Evolutionary conservation across 768 basidiomycete species (phyloP).

Genomic region (Boletales sp.): DNA sequence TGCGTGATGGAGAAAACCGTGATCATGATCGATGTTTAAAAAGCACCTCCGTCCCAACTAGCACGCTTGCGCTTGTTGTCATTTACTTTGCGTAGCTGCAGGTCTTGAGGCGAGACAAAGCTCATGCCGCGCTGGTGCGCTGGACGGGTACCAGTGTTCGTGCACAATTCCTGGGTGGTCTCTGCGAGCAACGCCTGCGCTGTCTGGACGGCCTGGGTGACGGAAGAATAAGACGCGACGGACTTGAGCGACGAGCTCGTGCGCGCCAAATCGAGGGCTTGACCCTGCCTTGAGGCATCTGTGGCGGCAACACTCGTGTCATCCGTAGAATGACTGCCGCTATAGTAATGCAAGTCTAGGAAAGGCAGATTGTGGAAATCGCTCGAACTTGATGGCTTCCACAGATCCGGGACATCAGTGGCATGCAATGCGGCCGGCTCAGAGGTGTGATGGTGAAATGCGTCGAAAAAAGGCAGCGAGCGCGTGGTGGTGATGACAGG

Average conservation of each 20-base stretch:
- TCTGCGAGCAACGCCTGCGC: slow-evolving; percentile 29
- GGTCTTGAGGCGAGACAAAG: slow-evolving; percentile 51
- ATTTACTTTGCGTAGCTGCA: slow-evolving; percentile 43
- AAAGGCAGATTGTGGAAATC: slow-evolving; percentile 56
- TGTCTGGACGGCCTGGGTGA: slow-evolving; percentile 32
- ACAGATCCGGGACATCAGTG: slow-evolving; percentile 20
- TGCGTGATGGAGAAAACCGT: too few relatives aligned
- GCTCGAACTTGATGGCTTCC: slow-evolving; percentile 28
- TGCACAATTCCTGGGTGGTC: slow-evolving; percentile 10
- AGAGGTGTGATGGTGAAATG: slow-evolving; percentile 20
- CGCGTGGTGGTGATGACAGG: slow-evolving; percentile 37
- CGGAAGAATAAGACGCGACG: slow-evolving; percentile 21
- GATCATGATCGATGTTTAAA: slow-evolving; percentile 9
- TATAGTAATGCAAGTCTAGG: slow-evolving; percentile 71
- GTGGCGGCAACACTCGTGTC: slow-evolving; percentile 21
- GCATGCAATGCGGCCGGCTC: slow-evolving; percentile 22
- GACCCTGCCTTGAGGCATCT: slow-evolving; percentile 38
- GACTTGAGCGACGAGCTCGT: slow-evolving; percentile 30
- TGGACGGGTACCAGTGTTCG: slow-evolving; percentile 11
- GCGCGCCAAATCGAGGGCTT: slow-evolving; percentile 50
- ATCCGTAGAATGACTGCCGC: slow-evolving; percentile 26
- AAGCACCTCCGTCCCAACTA: slow-evolving; percentile 51
- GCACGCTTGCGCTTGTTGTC: slow-evolving; percentile 58
- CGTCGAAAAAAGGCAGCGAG: slow-evolving; percentile 29
- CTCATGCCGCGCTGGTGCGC: slow-evolving; percentile 48